These are phyloP conservation scores for Populus euphratica DNA, from an alignment of 345 rosid genomes.

Conservation along the genomic window DNA sequence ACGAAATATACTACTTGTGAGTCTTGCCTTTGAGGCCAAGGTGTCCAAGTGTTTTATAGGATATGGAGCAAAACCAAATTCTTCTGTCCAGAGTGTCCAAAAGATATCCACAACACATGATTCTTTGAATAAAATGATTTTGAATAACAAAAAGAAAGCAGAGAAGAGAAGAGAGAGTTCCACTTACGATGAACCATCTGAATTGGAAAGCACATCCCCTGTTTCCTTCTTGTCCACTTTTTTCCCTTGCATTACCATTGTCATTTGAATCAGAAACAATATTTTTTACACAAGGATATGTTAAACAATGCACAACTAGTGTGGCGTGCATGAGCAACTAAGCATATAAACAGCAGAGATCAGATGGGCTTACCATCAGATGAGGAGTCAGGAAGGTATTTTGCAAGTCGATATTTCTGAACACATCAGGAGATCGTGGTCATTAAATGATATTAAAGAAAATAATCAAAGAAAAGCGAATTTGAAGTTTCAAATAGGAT, in stretches of 20 bases:
- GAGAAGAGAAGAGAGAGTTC: slow-evolving; percentile 8
- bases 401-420: slow-evolving; percentile 94
- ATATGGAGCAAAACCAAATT: not conserved
- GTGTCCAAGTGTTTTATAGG: not conserved
- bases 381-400: slow-evolving; percentile 88
- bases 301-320: not conserved
- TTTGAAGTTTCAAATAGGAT: not conserved
- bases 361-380: slow-evolving; percentile 65
- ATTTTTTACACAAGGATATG: slow-evolving; percentile 3
- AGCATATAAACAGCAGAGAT: slow-evolving; percentile 10
- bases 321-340: not conserved
- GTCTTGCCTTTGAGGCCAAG: not conserved
- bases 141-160: not conserved
- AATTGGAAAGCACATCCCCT: slow-evolving; percentile 68
- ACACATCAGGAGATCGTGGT: slow-evolving; percentile 24
- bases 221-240: slow-evolving; percentile 87
- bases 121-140: not conserved
- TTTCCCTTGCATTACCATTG: slow-evolving; percentile 58
- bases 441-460: slow-evolving; percentile 2
- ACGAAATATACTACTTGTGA: not conserved
- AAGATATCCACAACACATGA: not conserved
- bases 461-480: slow-evolving; percentile 6
- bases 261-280: slow-evolving; percentile 19
- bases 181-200: slow-evolving; percentile 95
- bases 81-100: not conserved